Evolutionary conservation across 805 yeast species (phyloP), one percentile per base, ranked within the genome.

Genomic region (Kodamaea kakaduensis): DNA sequence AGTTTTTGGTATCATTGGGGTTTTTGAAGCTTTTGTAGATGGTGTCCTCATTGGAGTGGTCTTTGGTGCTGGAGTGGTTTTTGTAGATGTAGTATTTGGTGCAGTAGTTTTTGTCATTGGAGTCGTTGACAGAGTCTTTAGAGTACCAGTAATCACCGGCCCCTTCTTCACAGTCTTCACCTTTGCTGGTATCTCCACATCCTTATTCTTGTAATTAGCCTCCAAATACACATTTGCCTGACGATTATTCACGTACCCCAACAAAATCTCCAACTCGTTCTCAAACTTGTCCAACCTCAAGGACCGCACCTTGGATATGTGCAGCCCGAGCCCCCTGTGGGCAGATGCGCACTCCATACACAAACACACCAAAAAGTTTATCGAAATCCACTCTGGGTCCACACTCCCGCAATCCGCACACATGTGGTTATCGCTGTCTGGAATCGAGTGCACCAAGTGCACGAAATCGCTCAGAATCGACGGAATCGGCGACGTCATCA

Each of bases 291-390:
- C 97, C 29, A 85, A 62, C n/a, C 76, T 80, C 36, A 89, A 63
- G 1, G 95, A 85, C 43, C 85, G 69, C 3, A 89, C 76, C 52
- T 83, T 86, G 5, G 93, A 75, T 4, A 87, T 70, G 44, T 83
- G 88, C 0, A 95, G 71, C 0, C 97, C 96, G 52, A 90, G 58
- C 14, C 86, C 79, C 37, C 96, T 67, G 56, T 89, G 97, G n/a
- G 81, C 78, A 0, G 95, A 88, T 0, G 96, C 79, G 50, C 97
- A 89, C 33, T 80, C 78, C 29, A 86, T 80, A 57, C 97, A 89
- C 17, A 90, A 65, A 3, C 81, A 75, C 18, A 78, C 77, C 36
- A 87, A 58, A 26, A 81, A 58, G 48, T 84, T 88, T 40, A 86
- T 67, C 0, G 96, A 84, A 3, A 90, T 73, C 96, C 96, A 89